phyloP scores from a whole-genome alignment of 2,329 filamentous ascomycete species.

The Truncatella angustata region DNA sequence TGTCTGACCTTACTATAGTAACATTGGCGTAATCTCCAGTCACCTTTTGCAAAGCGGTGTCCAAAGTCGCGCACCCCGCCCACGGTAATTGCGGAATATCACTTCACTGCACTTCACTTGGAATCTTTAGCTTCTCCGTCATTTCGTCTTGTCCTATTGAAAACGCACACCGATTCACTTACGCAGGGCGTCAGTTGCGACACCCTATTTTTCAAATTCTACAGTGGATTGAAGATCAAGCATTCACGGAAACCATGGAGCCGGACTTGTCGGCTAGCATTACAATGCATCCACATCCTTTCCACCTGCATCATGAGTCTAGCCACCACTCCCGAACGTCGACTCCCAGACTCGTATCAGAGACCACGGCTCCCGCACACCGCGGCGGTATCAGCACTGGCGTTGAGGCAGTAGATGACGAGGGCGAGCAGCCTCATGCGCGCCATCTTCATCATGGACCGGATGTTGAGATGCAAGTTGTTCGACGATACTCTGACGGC shows the following conservation, averaged over 20 bases:
- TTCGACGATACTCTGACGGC: slow-evolving; percentile 50
- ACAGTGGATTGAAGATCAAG: too few species aligned
- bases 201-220: too few species aligned
- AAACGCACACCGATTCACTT: too few species aligned
- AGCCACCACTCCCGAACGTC: slow-evolving; percentile 28
- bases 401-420: slow-evolving; percentile 36
- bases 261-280: slow-evolving; percentile 39
- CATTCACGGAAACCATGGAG: slow-evolving; percentile 38
- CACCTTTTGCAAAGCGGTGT: not conserved
- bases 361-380: not conserved
- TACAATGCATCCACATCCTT: slow-evolving; percentile 44
- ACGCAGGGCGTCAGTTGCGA: too few species aligned
- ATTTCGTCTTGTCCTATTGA: too few species aligned
- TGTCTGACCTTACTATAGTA: too few species aligned
- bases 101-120: too few species aligned
- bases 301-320: slow-evolving; percentile 33
- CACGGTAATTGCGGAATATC: too few species aligned
- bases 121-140: not conserved
- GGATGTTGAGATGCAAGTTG: slow-evolving; percentile 44
- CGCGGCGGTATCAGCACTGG: slow-evolving; percentile 43
- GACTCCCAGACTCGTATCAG: slow-evolving; percentile 10
- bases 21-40: not conserved
- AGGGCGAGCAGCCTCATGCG: slow-evolving; percentile 36
- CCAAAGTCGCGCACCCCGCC: not conserved
- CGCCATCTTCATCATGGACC: slow-evolving; percentile 35